Conservation (phyloP, 768 basidiomycete species). For the Boletus rubescentipes region DNA sequence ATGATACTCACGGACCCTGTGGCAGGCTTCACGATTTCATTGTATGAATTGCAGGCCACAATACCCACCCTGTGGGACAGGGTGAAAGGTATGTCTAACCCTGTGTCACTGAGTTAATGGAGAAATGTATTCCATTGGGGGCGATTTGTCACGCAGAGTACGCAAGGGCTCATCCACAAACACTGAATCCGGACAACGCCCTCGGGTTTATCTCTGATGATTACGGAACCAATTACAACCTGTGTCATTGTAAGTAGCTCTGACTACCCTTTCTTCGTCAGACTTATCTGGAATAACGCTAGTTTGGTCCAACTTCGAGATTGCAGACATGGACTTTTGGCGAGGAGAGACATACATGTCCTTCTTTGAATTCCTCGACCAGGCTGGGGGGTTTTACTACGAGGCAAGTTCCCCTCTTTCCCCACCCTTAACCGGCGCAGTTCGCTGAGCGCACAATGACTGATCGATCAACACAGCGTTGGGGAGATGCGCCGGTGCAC, state of each 20-base stretch:
- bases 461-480: constrained; percentile 48
- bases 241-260: constrained; percentile 55
- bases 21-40: constrained; percentile 59
- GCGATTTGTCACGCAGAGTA: constrained; percentile 24
- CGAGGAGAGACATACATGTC: constrained; percentile 76
- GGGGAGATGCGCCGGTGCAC: constrained; percentile 94
- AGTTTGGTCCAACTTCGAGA: constrained; percentile 97
- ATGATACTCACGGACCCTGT: neutral
- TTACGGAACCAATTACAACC: constrained; percentile 57
- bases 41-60: constrained; percentile 62
- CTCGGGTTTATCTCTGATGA: constrained; percentile 67
- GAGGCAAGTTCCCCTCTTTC: constrained; percentile 48
- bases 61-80: constrained; percentile 63
- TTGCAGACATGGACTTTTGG: constrained; percentile 84
- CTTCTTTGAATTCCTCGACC: constrained; percentile 83
- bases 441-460: neutral
- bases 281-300: constrained; percentile 1
- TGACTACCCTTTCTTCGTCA: neutral
- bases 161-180: constrained; percentile 42
- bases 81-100: constrained; percentile 48
- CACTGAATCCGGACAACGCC: constrained; percentile 52
- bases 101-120: constrained; percentile 27
- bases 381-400: constrained; percentile 84
- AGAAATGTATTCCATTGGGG: neutral
- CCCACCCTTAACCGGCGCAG: neutral